Base-by-base conservation (phyloP, 331 rosid genomes). In the Saraca asoca region DNA sequence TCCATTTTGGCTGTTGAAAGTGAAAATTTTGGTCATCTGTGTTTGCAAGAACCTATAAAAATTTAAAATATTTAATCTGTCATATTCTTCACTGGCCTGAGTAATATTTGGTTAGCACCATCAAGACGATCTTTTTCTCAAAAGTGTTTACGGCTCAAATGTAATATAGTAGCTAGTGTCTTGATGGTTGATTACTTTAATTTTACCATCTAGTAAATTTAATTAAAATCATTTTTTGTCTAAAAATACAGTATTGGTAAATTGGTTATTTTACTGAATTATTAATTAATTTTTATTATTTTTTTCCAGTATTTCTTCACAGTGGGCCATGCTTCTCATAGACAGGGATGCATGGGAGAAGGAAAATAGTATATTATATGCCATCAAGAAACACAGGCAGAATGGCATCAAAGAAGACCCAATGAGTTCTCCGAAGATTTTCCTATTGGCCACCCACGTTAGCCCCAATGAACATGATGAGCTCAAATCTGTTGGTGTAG, bases 311-410 rank as follows among this genome's bases (percentile, higher is more conserved):
- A 41, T 64, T 56, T 73, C 86, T 4, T 29, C 66, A n/a, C 78
- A 66, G 58, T 72, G 81, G 75, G 83, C 90, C 43, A 80, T 93
- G 87, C 81, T 93, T 66, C 79, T 93, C 43, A 61, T 93, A 44
- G 97, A 90, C 73, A 84, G 81, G 81, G 97, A 93, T 60, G 78
- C 74, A 58, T 88, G 94, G 95, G 89, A 90, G 65, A 80, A 75
- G 64, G 89, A 83, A 81, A 46, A 80, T 29, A 72, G 78, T 68
- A 46, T 42, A 44, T 57, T 37, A 62, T 71, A 24, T 52, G 59
- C 70, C 16, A 51, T 90, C 61, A 76, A 71, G 71, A 81, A 83
- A 60, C 83, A 63, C 9, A 44, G 66, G 56, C 52, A 66, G 70
- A 87, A 73, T 53, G 78, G 61, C 58, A 56, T 68, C 67, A 68